These are phyloP conservation scores for Leishmania amazonensis DNA, from an alignment of 208 protist genomes.

Conservation along the genomic window DNA sequence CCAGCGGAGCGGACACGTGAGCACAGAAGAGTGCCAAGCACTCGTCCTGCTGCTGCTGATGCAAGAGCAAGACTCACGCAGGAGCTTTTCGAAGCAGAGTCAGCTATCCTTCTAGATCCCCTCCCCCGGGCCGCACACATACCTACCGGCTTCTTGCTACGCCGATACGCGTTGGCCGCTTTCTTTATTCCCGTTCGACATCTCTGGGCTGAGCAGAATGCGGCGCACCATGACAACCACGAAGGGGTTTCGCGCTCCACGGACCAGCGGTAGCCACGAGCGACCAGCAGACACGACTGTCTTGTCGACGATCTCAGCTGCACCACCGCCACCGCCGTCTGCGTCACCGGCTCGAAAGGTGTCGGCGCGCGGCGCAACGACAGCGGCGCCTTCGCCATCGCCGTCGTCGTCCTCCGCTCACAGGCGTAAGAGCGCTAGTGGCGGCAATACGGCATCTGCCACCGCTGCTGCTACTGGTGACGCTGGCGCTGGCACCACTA, in stretches of 20 bases:
- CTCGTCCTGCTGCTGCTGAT: neutral
- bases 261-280: constrained; percentile 20
- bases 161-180: neutral
- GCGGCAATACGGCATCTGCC: neutral
- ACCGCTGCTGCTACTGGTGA: neutral
- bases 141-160: neutral
- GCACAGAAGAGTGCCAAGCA: neutral
- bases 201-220: constrained; percentile 23
- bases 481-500: neutral
- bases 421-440: neutral
- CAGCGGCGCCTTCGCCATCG: neutral
- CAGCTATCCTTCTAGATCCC: neutral
- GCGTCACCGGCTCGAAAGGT: neutral
- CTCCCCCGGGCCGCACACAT: neutral
- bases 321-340: neutral
- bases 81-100: neutral
- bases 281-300: neutral
- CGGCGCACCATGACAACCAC: constrained; percentile 41
- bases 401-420: neutral
- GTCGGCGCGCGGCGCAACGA: neutral
- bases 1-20: neutral
- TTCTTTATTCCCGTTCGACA: neutral
- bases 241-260: constrained; percentile 55
- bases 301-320: neutral
- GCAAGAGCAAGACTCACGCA: neutral